Conservation (phyloP, 495 filamentous ascomycete species). For the Cryomyces minteri region DNA sequence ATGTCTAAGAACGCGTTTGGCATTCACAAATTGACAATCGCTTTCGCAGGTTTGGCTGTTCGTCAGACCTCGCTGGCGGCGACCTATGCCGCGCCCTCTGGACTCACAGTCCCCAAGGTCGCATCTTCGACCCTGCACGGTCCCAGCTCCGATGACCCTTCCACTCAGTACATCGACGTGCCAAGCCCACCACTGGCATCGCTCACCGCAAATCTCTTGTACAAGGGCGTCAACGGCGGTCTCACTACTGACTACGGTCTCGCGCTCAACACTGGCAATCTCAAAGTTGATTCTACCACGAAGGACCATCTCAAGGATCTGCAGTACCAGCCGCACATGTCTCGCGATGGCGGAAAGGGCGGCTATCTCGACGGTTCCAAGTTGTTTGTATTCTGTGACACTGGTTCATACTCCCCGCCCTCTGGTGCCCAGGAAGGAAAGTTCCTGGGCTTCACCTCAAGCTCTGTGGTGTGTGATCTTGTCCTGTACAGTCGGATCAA, state of each 20-base stretch:
- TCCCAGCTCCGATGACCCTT: not conserved
- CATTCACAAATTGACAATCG: no score
- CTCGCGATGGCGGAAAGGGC: slow-evolving; percentile 19
- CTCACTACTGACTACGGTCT: not conserved
- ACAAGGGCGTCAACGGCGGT: not conserved
- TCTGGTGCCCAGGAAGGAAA: slow-evolving; percentile 7
- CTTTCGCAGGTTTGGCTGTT: no score
- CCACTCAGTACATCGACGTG: not conserved
- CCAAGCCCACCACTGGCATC: not conserved
- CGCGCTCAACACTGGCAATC: not conserved
- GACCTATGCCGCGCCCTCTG: no score
- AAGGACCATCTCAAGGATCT: slow-evolving; percentile 1
- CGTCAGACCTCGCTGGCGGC: no score
- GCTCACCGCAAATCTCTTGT: not conserved
- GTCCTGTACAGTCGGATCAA: no score
- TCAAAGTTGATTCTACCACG: not conserved
- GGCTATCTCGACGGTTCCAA: slow-evolving; percentile 19
- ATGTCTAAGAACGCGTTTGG: no score
- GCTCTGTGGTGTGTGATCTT: not conserved
- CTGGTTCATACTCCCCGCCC: slow-evolving; percentile 15
- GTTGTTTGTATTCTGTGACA: slow-evolving; percentile 20
- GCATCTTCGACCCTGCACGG: not conserved
- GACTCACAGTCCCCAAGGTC: not conserved
- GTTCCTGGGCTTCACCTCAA: slow-evolving; percentile 17
- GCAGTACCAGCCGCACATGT: slow-evolving; percentile 12